These are phyloP conservation scores for Sphaerosporella brunnea DNA, from an alignment of 495 filamentous ascomycete species.

Conservation along the genomic window DNA sequence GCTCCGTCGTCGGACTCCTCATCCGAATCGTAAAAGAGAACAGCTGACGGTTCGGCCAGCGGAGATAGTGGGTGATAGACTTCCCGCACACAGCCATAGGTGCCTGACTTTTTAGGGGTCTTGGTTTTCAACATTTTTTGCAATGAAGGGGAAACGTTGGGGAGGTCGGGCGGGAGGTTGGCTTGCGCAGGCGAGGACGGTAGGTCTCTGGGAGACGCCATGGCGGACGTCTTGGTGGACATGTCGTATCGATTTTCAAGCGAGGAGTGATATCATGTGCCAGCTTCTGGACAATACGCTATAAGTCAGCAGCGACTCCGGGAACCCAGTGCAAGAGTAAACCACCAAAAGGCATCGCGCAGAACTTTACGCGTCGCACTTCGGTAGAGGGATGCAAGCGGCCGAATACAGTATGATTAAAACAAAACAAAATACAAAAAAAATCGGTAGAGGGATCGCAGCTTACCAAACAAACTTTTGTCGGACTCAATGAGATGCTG, in stretches of 20 bases:
- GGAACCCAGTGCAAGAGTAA: not conserved
- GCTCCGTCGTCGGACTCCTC: slow-evolving; percentile 16
- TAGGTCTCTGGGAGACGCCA: not conserved
- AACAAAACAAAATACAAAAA: too few relatives aligned
- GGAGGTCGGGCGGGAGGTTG: not conserved
- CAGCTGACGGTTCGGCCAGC: slow-evolving; percentile 16
- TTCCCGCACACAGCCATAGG: slow-evolving; percentile 23
- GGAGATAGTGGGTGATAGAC: slow-evolving; percentile 24
- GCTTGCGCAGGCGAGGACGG: not conserved
- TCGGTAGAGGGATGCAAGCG: not conserved
- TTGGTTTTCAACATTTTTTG: not conserved
- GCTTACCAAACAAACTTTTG: too few relatives aligned
- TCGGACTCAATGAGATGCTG: too few relatives aligned
- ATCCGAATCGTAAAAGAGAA: slow-evolving; percentile 19
- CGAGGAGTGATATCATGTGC: not conserved
- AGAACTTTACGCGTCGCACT: not conserved
- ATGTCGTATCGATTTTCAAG: not conserved
- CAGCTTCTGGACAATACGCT: not conserved
- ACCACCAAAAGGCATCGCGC: not conserved
- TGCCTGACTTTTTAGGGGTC: not conserved
- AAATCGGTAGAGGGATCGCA: too few relatives aligned
- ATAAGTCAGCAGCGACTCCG: too few relatives aligned
- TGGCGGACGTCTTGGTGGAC: not conserved
- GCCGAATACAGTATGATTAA: too few relatives aligned
- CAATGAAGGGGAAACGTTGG: slow-evolving; percentile 1